Evolutionary conservation across 2,329 filamentous ascomycete species (phyloP).

Genomic region (Xylariales sp.): DNA sequence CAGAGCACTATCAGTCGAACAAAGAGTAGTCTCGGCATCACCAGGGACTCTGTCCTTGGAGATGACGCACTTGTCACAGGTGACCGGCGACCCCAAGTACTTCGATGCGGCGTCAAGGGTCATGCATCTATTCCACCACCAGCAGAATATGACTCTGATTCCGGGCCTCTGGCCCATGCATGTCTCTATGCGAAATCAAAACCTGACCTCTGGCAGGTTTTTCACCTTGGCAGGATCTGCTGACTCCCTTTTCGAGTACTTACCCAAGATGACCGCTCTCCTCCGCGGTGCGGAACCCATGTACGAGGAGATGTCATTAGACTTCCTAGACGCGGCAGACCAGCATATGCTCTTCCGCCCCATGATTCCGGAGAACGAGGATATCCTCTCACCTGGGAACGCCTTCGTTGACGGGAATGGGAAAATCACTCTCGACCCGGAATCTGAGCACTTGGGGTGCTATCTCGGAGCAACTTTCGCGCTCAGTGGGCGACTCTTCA

Average conservation of each 20-base stretch:
- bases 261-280: slow-evolving; percentile 61
- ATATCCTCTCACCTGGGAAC: slow-evolving; percentile 61
- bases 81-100: slow-evolving; percentile 70
- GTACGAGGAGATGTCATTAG: slow-evolving; percentile 33
- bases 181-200: slow-evolving; percentile 55
- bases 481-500: slow-evolving; percentile 60
- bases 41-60: slow-evolving; percentile 67
- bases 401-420: slow-evolving; percentile 26
- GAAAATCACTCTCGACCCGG: slow-evolving; percentile 22
- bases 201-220: slow-evolving; percentile 25
- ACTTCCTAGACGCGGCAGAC: slow-evolving; percentile 53
- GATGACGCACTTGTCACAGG: slow-evolving; percentile 67
- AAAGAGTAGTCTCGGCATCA: slow-evolving; percentile 36
- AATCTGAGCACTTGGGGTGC: slow-evolving; percentile 60
- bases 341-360: slow-evolving; percentile 64
- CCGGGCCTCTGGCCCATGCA: slow-evolving; percentile 70
- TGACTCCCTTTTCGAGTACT: slow-evolving; percentile 48
- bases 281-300: slow-evolving; percentile 50
- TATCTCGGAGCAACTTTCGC: slow-evolving; percentile 69
- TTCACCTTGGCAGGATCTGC: slow-evolving; percentile 33
- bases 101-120: slow-evolving; percentile 67
- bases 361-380: slow-evolving; percentile 51
- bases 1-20: slow-evolving; percentile 26
- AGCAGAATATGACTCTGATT: slow-evolving; percentile 61
- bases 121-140: slow-evolving; percentile 60